A percentile compares a stretch with the other conserved stretches of the same genome.
phyloP scores from a whole-genome alignment of 176 grass and related monocot genomes.

The Thalia dealbata region DNA sequence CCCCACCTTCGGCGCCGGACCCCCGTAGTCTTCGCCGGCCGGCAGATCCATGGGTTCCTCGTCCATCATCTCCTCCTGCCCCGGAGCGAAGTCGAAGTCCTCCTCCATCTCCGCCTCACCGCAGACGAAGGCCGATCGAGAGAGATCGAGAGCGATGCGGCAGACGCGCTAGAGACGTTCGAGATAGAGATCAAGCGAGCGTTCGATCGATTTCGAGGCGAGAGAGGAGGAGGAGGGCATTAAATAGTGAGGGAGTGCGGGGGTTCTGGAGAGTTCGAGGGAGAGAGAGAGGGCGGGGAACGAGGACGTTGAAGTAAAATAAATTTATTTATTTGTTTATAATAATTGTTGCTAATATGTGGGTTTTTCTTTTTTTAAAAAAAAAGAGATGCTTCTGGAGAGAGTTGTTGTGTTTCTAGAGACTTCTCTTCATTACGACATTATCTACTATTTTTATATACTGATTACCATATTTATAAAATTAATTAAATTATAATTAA shows the following conservation, averaged over 20 bases:
- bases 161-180: neutral
- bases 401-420: no score
- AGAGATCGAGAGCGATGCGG: neutral
- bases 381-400: no score
- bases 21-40: constrained; percentile 20
- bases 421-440: no score
- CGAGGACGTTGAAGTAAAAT: no score
- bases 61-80: constrained; percentile 31
- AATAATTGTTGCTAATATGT: no score
- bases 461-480: no score
- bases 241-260: constrained; percentile 2
- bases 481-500: no score
- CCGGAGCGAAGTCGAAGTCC: constrained; percentile 37
- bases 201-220: no score
- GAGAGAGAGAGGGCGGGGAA: neutral
- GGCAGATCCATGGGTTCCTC: constrained; percentile 32
- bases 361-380: no score
- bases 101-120: constrained; percentile 43
- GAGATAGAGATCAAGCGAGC: neutral
- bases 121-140: neutral
- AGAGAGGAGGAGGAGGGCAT: neutral
- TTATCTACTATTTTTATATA: no score
- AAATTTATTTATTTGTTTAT: no score
- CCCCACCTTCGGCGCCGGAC: constrained; percentile 32
- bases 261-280: constrained; percentile 16